Percentiles rank a stretch among this genome's conserved stretches.
Conservation (phyloP, 2,329 filamentous ascomycete genomes). For the Calonectria leucothoes region DNA sequence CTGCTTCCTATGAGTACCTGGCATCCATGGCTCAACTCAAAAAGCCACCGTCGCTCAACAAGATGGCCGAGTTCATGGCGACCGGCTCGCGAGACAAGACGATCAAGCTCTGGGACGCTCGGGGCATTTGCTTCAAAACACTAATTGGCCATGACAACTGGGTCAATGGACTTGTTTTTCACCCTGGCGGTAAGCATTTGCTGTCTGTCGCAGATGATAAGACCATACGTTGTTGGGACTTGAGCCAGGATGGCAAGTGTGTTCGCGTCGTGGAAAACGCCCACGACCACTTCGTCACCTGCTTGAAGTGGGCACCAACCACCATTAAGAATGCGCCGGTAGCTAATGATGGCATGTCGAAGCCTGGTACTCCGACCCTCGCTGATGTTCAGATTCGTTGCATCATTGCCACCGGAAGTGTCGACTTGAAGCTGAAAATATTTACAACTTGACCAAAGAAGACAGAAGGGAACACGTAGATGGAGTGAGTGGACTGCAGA, state of each 20-base stretch:
- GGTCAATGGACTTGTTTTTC: constrained; percentile 87
- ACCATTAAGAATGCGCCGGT: constrained; percentile 23
- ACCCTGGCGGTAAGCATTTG: constrained; percentile 91
- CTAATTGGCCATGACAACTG: constrained; percentile 93
- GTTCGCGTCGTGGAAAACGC: constrained; percentile 83
- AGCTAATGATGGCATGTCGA: background rate
- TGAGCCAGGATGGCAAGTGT: constrained; percentile 88
- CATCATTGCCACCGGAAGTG: constrained; percentile 87
- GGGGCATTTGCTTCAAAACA: constrained; percentile 87
- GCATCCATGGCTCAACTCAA: constrained; percentile 83
- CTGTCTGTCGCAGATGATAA: constrained; percentile 92
- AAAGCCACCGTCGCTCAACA: constrained; percentile 79
- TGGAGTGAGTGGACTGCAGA: no score
- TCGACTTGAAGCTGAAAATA: constrained; percentile 50
- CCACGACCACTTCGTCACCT: constrained; percentile 87
- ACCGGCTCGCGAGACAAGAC: constrained; percentile 91
- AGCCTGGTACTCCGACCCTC: constrained; percentile 26
- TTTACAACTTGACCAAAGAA: constrained; percentile 13
- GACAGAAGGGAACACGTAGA: background rate
- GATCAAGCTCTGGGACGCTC: constrained; percentile 88
- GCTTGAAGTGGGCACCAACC: constrained; percentile 84
- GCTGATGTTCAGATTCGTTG: constrained; percentile 77
- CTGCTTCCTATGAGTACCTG: constrained; percentile 79
- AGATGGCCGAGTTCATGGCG: constrained; percentile 87
- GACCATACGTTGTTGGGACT: constrained; percentile 92